Conservation (phyloP, 2,329 filamentous ascomycete species). For the Talaromyces atroroseus region DNA sequence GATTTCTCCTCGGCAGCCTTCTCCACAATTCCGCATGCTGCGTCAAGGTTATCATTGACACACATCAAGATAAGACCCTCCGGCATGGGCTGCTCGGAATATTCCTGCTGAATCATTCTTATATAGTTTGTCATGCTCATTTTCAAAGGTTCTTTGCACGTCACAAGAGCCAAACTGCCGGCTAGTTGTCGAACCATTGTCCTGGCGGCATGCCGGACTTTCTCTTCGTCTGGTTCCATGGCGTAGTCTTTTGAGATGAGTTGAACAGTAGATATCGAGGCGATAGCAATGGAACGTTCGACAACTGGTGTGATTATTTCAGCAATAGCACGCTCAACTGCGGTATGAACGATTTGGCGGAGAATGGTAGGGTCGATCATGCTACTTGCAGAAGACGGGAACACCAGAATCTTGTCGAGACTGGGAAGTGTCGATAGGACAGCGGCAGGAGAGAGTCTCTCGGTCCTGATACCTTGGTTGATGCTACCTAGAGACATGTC, state of each 20-base stretch:
- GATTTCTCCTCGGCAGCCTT: conserved; percentile 92
- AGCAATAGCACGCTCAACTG: conserved; percentile 82
- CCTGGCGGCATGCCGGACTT: conserved; percentile 77
- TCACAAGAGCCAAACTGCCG: conserved; percentile 91
- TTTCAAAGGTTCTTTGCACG: conserved; percentile 91
- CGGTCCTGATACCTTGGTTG: conserved; percentile 60
- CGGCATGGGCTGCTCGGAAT: conserved; percentile 67
- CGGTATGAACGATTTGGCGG: conserved; percentile 70
- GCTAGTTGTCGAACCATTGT: conserved; percentile 94
- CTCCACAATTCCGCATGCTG: conserved; percentile 89
- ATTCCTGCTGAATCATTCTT: conserved; percentile 67
- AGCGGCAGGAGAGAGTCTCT: conserved; percentile 68
- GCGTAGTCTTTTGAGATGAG: conserved; percentile 96
- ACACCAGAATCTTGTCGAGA: conserved; percentile 69
- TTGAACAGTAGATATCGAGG: conserved; percentile 91
- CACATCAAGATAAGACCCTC: conserved; percentile 98
- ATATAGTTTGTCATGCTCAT: conserved; percentile 98
- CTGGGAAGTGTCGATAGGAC: conserved; percentile 80
- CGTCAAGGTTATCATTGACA: conserved; percentile 93
- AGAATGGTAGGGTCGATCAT: conserved; percentile 65
- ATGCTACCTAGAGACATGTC: conserved; percentile 73
- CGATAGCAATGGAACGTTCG: conserved; percentile 94
- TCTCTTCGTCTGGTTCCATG: conserved; percentile 83
- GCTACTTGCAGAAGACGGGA: conserved; percentile 72
- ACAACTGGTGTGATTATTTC: conserved; percentile 98